A percentile compares a stretch with the other conserved stretches of the same genome.
These are phyloP conservation scores for Comarum palustre DNA, from an alignment of 306 rosid genomes.

Conservation along the genomic window DNA sequence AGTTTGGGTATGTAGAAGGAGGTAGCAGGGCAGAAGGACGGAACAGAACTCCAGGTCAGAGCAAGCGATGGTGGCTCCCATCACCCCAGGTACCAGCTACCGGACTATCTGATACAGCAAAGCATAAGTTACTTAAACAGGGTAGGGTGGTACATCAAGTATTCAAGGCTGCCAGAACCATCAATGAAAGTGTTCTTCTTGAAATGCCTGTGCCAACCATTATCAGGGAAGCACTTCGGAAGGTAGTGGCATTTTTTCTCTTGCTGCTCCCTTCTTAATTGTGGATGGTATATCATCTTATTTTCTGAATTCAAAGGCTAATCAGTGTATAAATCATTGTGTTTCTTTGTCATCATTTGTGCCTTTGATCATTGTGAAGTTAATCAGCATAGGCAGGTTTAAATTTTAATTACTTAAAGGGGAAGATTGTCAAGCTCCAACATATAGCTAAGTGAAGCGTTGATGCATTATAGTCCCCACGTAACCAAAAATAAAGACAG, in stretches of 20 bases:
- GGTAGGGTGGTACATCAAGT: conserved; percentile 74
- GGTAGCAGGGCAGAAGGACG: conserved; percentile 79
- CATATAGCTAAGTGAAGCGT: background rate
- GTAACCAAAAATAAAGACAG: background rate
- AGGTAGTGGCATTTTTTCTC: conserved; percentile 43
- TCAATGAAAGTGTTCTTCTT: conserved; percentile 69
- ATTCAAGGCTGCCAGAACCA: conserved; percentile 84
- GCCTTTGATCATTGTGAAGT: background rate
- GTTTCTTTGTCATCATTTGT: background rate
- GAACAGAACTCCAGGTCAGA: conserved; percentile 35
- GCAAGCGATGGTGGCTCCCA: conserved; percentile 93
- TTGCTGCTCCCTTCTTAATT: background rate
- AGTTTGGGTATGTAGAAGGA: conserved; percentile 87
- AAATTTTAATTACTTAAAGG: background rate
- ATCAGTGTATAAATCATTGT: background rate
- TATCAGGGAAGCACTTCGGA: conserved; percentile 64
- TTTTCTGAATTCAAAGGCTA: background rate
- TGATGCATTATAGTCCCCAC: background rate
- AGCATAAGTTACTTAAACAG: conserved; percentile 56
- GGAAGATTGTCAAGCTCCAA: background rate
- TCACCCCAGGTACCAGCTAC: conserved; percentile 65
- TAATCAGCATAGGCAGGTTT: background rate
- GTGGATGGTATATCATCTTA: background rate
- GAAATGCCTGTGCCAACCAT: conserved; percentile 80
- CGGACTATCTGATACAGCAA: conserved; percentile 71